phyloP scores from a whole-genome alignment of 805 yeast genomes.

The Starmera amethionina region DNA sequence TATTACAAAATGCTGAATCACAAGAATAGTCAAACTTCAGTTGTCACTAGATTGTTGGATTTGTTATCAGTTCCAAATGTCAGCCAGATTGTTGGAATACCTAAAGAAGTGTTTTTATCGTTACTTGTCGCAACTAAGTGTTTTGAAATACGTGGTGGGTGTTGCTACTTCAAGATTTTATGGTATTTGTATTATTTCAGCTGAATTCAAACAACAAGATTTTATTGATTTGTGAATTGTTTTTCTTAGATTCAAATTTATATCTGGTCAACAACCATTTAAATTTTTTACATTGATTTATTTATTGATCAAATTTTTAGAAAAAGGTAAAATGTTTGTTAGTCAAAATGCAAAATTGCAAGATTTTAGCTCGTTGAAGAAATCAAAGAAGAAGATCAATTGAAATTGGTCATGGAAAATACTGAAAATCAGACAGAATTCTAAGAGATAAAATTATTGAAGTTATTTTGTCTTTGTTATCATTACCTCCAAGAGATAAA shows the following conservation, averaged over 20 bases:
- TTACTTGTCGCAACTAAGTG: constrained; percentile 33
- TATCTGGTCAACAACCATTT: constrained; percentile 63
- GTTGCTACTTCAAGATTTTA: constrained; percentile 57
- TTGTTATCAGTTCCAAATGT: too few relatives aligned
- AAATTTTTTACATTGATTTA: constrained; percentile 63
- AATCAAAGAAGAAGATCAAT: constrained; percentile 81
- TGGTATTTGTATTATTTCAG: constrained; percentile 34
- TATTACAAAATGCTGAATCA: too few relatives aligned
- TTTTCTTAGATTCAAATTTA: constrained; percentile 64
- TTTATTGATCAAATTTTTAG: constrained; percentile 58
- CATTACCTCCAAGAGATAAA: constrained; percentile 69
- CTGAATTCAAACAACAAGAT: constrained; percentile 38
- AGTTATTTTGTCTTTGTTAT: constrained; percentile 56
- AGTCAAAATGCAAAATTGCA: constrained; percentile 38
- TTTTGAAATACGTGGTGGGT: constrained; percentile 46
- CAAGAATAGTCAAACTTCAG: too few relatives aligned
- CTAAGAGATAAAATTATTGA: constrained; percentile 60
- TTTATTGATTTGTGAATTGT: constrained; percentile 49
- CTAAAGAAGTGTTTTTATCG: too few relatives aligned
- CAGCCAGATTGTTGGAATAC: too few relatives aligned
- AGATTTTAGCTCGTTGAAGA: constrained; percentile 71
- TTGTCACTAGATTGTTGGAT: too few relatives aligned
- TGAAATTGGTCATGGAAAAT: constrained; percentile 67
- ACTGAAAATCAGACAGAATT: constrained; percentile 62
- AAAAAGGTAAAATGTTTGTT: constrained; percentile 51